These are phyloP conservation scores for Tolypocladium tundrense DNA, from an alignment of 2,329 filamentous ascomycete species.

Conservation along the genomic window DNA sequence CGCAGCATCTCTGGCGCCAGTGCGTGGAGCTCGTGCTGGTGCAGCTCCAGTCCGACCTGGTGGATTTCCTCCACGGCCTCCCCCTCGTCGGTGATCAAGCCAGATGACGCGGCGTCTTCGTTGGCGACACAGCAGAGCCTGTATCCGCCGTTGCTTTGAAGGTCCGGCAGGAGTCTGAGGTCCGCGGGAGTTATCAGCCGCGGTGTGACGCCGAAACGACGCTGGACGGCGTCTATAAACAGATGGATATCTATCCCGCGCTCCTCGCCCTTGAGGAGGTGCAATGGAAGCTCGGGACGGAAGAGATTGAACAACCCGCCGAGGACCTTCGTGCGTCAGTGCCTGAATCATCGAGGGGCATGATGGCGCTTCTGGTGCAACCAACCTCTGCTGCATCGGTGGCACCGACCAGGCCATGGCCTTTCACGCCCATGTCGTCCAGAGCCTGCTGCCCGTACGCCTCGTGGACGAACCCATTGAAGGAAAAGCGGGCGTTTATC, in stretches of 20 bases:
- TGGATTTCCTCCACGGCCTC: conserved; percentile 21
- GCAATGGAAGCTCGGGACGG: conserved; percentile 15
- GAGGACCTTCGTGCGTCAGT: conserved; percentile 15
- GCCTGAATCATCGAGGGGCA: too few species aligned
- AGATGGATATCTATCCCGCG: conserved; percentile 28
- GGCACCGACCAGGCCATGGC: conserved; percentile 11
- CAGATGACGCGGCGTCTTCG: not conserved
- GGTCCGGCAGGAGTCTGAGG: conserved; percentile 20
- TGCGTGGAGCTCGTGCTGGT: conserved; percentile 24
- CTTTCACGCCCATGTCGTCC: conserved; percentile 6
- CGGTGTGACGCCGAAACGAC: conserved; percentile 17
- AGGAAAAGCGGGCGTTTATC: conserved; percentile 30
- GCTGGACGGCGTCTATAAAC: conserved; percentile 19
- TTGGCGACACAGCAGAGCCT: conserved; percentile 19
- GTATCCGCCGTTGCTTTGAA: conserved; percentile 10
- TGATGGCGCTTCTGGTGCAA: too few species aligned
- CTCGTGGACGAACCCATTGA: conserved; percentile 24
- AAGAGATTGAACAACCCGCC: conserved; percentile 20
- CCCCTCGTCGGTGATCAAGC: conserved; percentile 8
- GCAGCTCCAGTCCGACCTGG: conserved; percentile 28
- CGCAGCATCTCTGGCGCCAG: conserved; percentile 20
- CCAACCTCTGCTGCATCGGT: conserved; percentile 14
- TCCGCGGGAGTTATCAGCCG: conserved; percentile 22
- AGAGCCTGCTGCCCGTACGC: conserved; percentile 19
- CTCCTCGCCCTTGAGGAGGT: conserved; percentile 27